Base-by-base conservation (phyloP, 2,329 filamentous ascomycete genomes). In the Microcera coccophila region DNA sequence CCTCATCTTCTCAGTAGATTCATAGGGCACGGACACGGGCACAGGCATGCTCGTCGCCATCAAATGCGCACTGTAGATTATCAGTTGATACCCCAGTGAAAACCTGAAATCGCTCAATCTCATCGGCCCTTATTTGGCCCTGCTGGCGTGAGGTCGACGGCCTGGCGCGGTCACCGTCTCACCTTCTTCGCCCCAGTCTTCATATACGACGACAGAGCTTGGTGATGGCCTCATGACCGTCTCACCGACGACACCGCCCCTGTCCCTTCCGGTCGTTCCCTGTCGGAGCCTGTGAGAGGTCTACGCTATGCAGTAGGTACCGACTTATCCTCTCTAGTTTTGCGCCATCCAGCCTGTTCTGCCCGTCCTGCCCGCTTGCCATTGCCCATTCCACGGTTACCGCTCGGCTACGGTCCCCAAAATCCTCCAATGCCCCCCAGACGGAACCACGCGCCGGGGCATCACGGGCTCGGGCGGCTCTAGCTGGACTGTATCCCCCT, bases 381-480 rank as follows among this genome's bases (percentile, higher is more conserved):
- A 22, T 22, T 22, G 36, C 36, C 36, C 16, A 24, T 47, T 15
- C 41, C 38, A 45, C 48, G 50, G 48, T 56, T 44, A 54, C 53
- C 49, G 53, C 53, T 58, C 53, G 53, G 55, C 45, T 57, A 57
- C 55, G 45, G 54, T 31, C 20, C 26, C n/a, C n/a, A n/a, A n/a
- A n/a, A n/a, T n/a, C n/a, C 20, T 24, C 39, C 49, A 38, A 48
- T 38, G 43, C 45, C 52, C 46, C 49, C 41, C 46, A 49, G 48
- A 35, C 33, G 33, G 33, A 54, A 55, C 55, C 55, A 55, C 52
- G 47, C 47, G 45, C 53, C 55, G 55, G 55, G 57, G 55, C 44
- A 58, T 58, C 55, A 58, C 51, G 51, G 55, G 49, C 38, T 57
- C 57, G 51, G 40, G 50, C 53, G 55, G 53, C 53, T 57, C 44